Conservation (phyloP, 495 filamentous ascomycete species). For the Trichocladium antarcticum region DNA sequence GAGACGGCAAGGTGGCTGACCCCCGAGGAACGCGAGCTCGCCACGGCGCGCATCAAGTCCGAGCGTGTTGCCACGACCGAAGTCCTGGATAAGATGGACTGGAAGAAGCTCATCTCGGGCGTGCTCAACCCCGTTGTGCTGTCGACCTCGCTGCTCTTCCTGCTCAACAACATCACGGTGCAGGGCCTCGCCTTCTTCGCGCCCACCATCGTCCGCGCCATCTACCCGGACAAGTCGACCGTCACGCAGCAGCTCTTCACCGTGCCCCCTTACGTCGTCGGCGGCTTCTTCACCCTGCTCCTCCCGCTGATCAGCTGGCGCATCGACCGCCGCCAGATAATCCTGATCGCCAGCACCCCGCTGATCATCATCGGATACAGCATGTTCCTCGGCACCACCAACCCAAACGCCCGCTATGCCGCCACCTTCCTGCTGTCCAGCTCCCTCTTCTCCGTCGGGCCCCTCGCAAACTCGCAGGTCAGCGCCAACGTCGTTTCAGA, state of each 20-base stretch:
- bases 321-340: constrained; percentile 48
- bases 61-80: constrained; percentile 55
- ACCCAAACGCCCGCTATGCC: constrained; percentile 50
- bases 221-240: constrained; percentile 48
- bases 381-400: constrained; percentile 53
- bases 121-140: constrained; percentile 22
- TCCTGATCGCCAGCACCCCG: constrained; percentile 46
- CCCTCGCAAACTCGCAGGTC: constrained; percentile 54
- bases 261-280: constrained; percentile 61
- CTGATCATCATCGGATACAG: constrained; percentile 59
- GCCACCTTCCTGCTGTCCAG: constrained; percentile 58
- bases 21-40: constrained; percentile 42
- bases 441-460: constrained; percentile 57
- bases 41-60: constrained; percentile 46
- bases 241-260: constrained; percentile 47
- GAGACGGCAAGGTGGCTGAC: constrained; percentile 50
- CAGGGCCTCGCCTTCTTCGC: constrained; percentile 67
- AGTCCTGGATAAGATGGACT: constrained; percentile 53
- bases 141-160: constrained; percentile 53
- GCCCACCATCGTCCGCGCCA: constrained; percentile 58
- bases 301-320: constrained; percentile 52
- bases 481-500: constrained; percentile 62
- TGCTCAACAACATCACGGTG: constrained; percentile 64
- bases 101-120: constrained; percentile 42
- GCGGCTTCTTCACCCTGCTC: constrained; percentile 53